Evolutionary conservation across 345 rosid species (phyloP).

Genomic region (Salix brachista): DNA sequence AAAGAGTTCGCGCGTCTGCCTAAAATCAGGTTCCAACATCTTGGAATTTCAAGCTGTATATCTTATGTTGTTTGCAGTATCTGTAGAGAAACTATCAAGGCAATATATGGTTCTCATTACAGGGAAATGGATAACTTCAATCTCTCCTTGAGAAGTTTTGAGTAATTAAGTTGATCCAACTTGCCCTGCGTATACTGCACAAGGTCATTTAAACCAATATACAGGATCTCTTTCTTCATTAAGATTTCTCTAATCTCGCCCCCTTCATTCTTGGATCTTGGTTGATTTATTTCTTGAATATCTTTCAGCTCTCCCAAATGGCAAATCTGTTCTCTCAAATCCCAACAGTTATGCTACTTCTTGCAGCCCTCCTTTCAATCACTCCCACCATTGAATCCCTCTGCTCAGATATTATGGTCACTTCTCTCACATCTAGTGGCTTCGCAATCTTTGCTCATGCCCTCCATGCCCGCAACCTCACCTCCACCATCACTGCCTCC

Average conservation of each 20-base stretch:
- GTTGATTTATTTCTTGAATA: background rate
- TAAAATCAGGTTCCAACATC: too few species aligned
- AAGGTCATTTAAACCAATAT: background rate
- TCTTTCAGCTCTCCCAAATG: conserved; percentile 8
- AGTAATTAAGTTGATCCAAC: background rate
- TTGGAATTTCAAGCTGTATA: too few species aligned
- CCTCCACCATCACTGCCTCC: background rate
- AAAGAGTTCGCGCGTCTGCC: too few species aligned
- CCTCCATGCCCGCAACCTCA: conserved; percentile 9
- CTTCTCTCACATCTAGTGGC: conserved; percentile 20
- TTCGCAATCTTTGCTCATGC: conserved; percentile 19
- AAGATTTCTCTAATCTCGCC: background rate
- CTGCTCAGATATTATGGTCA: conserved; percentile 16
- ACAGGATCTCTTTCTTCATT: background rate
- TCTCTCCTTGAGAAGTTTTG: conserved; percentile 33
- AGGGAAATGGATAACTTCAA: conserved; percentile 59
- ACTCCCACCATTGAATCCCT: conserved; percentile 2
- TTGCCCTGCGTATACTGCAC: background rate
- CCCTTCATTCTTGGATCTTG: background rate
- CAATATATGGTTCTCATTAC: conserved; percentile 57
- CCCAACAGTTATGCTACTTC: conserved; percentile 8
- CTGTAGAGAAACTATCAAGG: conserved; percentile 65
- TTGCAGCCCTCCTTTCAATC: conserved; percentile 3
- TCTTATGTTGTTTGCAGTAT: too few species aligned
- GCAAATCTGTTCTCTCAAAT: conserved; percentile 2